Conservation (phyloP, 768 basidiomycete genomes). For the Podaxis carcinomalis region DNA sequence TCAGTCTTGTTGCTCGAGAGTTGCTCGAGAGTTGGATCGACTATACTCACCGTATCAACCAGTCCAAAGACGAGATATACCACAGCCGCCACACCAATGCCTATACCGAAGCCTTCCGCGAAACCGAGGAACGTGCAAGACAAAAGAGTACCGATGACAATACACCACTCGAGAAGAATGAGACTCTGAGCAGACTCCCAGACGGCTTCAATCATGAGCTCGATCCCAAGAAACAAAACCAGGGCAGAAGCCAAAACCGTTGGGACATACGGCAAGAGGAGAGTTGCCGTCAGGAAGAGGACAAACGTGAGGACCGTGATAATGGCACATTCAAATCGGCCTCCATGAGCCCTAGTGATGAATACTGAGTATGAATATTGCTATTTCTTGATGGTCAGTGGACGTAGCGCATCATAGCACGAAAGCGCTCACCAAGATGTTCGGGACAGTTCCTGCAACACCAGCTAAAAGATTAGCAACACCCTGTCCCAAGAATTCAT, state of each 20-base stretch:
- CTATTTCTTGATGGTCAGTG: background rate
- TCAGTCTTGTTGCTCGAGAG: background rate
- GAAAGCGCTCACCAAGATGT: conserved; percentile 15
- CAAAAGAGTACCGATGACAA: conserved; percentile 18
- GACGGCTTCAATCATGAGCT: conserved; percentile 19
- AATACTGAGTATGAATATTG: conserved; percentile 19
- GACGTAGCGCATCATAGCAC: background rate
- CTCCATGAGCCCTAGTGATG: conserved; percentile 20
- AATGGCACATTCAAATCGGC: conserved; percentile 19
- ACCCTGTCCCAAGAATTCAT: conserved; percentile 21
- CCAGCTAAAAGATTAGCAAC: conserved; percentile 19
- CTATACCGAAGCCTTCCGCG: conserved; percentile 22
- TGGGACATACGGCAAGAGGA: conserved; percentile 19
- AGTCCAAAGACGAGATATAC: conserved; percentile 19
- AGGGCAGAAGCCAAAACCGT: conserved; percentile 20
- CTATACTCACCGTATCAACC: conserved; percentile 19
- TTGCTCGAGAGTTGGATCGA: background rate
- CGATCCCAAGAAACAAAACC: conserved; percentile 21
- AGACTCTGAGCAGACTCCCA: conserved; percentile 21
- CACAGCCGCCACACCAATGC: conserved; percentile 17
- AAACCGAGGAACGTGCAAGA: conserved; percentile 21
- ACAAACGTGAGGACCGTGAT: conserved; percentile 14
- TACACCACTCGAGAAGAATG: conserved; percentile 16
- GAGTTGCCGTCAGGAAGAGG: conserved; percentile 16
- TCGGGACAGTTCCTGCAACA: conserved; percentile 17